Conservation (phyloP, 345 rosid genomes). For the Arabidopsis suecica region DNA sequence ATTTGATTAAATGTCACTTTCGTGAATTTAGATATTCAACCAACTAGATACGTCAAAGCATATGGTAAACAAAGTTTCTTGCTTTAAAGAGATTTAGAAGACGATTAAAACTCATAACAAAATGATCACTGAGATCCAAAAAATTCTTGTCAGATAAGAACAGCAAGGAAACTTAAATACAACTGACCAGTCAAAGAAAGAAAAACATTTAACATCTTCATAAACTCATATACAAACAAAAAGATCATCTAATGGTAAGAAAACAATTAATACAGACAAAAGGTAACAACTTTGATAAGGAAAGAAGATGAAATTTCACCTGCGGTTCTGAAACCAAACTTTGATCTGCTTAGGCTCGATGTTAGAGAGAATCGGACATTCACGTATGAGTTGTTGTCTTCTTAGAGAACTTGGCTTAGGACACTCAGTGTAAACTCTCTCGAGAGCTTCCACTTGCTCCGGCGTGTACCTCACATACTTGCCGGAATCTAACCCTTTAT, state of each 20-base stretch:
- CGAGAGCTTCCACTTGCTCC: slow-evolving; percentile 50
- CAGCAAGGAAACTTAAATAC: neutral
- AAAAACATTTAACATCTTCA: neutral
- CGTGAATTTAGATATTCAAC: slow-evolving; percentile 14
- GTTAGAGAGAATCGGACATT: slow-evolving; percentile 49
- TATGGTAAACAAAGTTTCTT: slow-evolving; percentile 19
- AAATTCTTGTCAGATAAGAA: slow-evolving; percentile 12
- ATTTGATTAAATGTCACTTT: slow-evolving; percentile 42
- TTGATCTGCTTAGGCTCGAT: slow-evolving; percentile 50
- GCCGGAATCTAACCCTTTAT: slow-evolving; percentile 48
- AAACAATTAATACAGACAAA: too few relatives aligned
- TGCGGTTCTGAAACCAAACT: slow-evolving; percentile 53
- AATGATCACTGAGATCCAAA: slow-evolving; percentile 34
- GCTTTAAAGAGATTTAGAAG: slow-evolving; percentile 1
- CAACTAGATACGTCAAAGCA: slow-evolving; percentile 25
- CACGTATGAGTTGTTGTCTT: slow-evolving; percentile 48
- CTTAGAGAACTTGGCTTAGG: slow-evolving; percentile 49
- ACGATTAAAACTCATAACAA: slow-evolving; percentile 11
- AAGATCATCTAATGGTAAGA: neutral
- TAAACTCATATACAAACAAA: neutral
- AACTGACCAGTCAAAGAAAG: neutral
- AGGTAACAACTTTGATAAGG: too few relatives aligned
- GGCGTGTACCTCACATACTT: slow-evolving; percentile 51
- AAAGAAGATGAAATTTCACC: slow-evolving; percentile 25
- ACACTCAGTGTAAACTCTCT: slow-evolving; percentile 49